Conservation (phyloP, 1,284 basidiomycete species). For the Pascua sp. region DNA sequence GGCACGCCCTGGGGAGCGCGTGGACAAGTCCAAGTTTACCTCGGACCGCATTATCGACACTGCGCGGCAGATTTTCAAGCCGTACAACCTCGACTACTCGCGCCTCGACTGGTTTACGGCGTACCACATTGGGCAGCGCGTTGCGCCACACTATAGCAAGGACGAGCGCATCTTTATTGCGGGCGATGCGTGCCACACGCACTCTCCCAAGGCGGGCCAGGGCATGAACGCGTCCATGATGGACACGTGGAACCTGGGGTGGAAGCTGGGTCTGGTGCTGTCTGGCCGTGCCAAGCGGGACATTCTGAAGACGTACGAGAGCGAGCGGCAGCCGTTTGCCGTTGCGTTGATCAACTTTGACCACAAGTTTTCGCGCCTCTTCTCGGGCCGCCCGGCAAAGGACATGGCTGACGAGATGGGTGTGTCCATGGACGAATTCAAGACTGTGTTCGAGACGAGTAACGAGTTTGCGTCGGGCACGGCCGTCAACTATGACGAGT, state of each 20-base stretch:
- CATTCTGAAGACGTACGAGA: slow-evolving; percentile 59
- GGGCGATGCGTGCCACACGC: slow-evolving; percentile 40
- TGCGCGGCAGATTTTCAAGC: slow-evolving; percentile 34
- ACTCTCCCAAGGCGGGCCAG: slow-evolving; percentile 39
- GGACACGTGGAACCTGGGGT: slow-evolving; percentile 47
- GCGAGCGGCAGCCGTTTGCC: slow-evolving; percentile 19
- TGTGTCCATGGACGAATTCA: slow-evolving; percentile 51
- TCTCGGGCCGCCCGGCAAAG: slow-evolving; percentile 61
- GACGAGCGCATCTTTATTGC: slow-evolving; percentile 34
- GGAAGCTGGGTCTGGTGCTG: slow-evolving; percentile 52
- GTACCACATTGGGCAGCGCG: slow-evolving; percentile 41
- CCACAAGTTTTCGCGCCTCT: slow-evolving; percentile 66
- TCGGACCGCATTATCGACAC: slow-evolving; percentile 29
- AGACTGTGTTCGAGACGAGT: slow-evolving; percentile 10
- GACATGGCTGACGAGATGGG: slow-evolving; percentile 42
- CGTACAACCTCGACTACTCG: slow-evolving; percentile 34
- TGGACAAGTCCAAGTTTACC: slow-evolving; percentile 25
- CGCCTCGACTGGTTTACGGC: slow-evolving; percentile 41
- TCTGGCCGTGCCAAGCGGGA: slow-evolving; percentile 64
- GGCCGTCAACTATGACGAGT: slow-evolving; percentile 44
- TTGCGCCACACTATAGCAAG: slow-evolving; percentile 16
- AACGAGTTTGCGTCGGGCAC: slow-evolving; percentile 22
- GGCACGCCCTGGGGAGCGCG: slow-evolving; percentile 8
- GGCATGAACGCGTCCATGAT: slow-evolving; percentile 40
- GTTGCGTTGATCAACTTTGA: slow-evolving; percentile 76